Evolutionary conservation across 345 rosid species (phyloP), one percentile per base, ranked within the genome.

Genomic region (Erodium maritimum): DNA sequence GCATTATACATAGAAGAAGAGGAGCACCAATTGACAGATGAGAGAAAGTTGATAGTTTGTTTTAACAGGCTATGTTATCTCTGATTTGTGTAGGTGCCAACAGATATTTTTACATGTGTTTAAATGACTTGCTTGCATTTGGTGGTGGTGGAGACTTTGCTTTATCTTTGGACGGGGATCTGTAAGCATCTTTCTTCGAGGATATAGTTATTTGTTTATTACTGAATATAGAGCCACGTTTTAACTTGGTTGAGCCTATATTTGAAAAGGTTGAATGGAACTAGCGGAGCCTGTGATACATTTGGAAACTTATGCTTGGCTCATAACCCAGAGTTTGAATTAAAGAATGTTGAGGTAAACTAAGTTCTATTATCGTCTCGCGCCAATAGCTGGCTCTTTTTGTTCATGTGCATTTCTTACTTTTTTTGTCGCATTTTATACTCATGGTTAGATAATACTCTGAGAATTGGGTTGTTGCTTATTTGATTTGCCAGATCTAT

Each of bases 141-240:
- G 98, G 96, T 45, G 98, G 98, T 60, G 98, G 95, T 21, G 82
- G 88, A 65, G 79, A 78, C 81, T 88, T 81, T 66, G 95, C 95
- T 50, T 71, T 91, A 75, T 56, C 80, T 66, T 72, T 91, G 72
- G 95, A 86, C 61, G 95, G 75, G 70, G 95, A 91, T 69, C 67
- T 88, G 98, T 91, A 78, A 88, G 98, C 75, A 53, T 54, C 73
- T n/a, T 21, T 69, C 52, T 70, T 10, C 6, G 34, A 54, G 19
- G n/a, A 13, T 52, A 3, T 12, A 3, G 14, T 25, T 21, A 17
- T 33, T 21, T 5, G 9, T 16, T 23, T 42, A 29, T 6, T 29
- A 29, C 48, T 24, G 20, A 5, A n/a, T 52, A 9, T 52, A 10
- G 0, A 52, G 13, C 55, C 18, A 3, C 55, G 10, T 52, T 22